phyloP scores from a whole-genome alignment of 83 land plant species.

The Picea abies region DNA sequence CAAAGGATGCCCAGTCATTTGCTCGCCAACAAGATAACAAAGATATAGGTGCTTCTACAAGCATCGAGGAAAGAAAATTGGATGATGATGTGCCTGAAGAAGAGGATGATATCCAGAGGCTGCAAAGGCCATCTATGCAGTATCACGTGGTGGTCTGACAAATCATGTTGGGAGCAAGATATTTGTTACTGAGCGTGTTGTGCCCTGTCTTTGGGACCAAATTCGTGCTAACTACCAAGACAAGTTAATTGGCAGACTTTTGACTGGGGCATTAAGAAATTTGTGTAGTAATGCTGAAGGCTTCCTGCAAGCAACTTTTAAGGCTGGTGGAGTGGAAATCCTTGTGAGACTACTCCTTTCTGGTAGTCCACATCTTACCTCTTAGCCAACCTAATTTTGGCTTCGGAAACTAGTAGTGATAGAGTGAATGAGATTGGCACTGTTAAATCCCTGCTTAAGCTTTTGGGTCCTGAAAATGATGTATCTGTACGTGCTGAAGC shows the following conservation, averaged over 20 bases:
- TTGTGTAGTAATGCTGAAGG: constrained; percentile 77
- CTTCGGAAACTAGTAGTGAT: constrained; percentile 42
- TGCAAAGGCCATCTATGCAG: constrained; percentile 47
- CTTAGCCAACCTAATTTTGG: constrained; percentile 65
- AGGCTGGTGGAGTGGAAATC: constrained; percentile 79
- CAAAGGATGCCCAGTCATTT: no score
- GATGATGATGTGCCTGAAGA: no score
- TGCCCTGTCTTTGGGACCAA: constrained; percentile 77
- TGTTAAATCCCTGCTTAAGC: constrained; percentile 48
- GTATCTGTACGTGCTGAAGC: constrained; percentile 73
- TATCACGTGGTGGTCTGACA: constrained; percentile 61
- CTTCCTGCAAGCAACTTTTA: constrained; percentile 70
- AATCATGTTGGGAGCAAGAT: constrained; percentile 84
- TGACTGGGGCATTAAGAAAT: constrained; percentile 81
- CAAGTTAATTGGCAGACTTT: constrained; percentile 61
- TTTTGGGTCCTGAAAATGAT: constrained; percentile 57
- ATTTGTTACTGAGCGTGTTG: constrained; percentile 87
- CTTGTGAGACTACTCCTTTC: constrained; percentile 58
- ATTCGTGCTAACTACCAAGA: constrained; percentile 49
- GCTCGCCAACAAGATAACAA: no score
- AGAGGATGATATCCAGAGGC: no score
- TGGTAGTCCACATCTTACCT: constrained; percentile 58
- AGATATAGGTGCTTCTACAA: no score
- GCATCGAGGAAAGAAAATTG: no score
- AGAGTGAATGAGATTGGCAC: constrained; percentile 60